Evolutionary conservation across 2,329 filamentous ascomycete species (phyloP).

Genomic region (Raffaelea arxii): DNA sequence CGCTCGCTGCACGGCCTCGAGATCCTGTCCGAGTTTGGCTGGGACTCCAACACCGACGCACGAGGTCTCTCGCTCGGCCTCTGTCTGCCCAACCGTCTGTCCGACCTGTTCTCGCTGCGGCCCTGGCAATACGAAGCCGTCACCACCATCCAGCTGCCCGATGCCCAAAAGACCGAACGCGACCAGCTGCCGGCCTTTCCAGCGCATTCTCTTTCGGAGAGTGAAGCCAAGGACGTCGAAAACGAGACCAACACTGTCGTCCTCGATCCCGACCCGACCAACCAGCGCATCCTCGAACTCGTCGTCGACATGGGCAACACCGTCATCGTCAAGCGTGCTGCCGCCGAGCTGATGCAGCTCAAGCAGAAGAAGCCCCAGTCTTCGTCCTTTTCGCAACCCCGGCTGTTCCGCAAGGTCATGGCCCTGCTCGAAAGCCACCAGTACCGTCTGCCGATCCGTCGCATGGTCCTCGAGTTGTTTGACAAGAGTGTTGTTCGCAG

Average conservation of each 20-base stretch:
- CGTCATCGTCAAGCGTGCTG: constrained; percentile 79
- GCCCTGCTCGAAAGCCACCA: constrained; percentile 79
- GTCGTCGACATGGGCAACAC: constrained; percentile 88
- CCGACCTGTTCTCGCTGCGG: constrained; percentile 64
- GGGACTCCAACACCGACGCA: constrained; percentile 82
- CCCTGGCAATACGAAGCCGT: constrained; percentile 46
- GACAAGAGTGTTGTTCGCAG: constrained; percentile 79
- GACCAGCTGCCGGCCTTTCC: constrained; percentile 31
- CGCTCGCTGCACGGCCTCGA: constrained; percentile 86
- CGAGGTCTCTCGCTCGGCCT: constrained; percentile 78
- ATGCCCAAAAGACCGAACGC: constrained; percentile 42
- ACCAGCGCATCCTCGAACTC: constrained; percentile 71
- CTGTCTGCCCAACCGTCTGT: constrained; percentile 72
- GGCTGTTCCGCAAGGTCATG: constrained; percentile 78
- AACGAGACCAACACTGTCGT: constrained; percentile 20
- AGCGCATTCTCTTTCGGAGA: constrained; percentile 26
- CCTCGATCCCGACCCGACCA: constrained; percentile 36
- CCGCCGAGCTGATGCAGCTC: constrained; percentile 70
- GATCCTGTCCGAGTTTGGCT: constrained; percentile 80
- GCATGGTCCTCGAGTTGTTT: constrained; percentile 89
- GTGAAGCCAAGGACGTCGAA: constrained; percentile 13
- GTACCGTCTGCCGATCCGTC: constrained; percentile 75
- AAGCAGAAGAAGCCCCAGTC: constrained; percentile 65
- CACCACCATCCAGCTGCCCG: constrained; percentile 36
- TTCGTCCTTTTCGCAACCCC: constrained; percentile 64